A percentile compares a stretch with the other conserved stretches of the same genome.
These are phyloP conservation scores for Colletotrichum camelliae DNA, from an alignment of 2,329 filamentous ascomycete genomes.

Conservation along the genomic window DNA sequence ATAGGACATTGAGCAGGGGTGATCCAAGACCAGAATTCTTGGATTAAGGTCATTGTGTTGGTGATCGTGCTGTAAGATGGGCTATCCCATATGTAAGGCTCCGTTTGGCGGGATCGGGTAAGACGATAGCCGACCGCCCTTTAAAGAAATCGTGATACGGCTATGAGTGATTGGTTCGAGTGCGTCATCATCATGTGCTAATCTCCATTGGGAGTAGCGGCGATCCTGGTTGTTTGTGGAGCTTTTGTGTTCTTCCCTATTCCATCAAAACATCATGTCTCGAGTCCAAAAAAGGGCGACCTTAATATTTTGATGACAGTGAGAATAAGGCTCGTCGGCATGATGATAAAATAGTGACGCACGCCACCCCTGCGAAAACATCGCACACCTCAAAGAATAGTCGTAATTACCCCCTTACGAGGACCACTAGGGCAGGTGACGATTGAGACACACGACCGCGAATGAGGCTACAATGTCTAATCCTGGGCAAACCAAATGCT, in stretches of 20 bases:
- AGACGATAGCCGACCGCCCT: background rate
- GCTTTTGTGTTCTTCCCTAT: background rate
- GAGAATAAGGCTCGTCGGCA: background rate
- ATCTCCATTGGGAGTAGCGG: background rate
- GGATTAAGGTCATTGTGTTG: background rate
- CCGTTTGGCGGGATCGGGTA: background rate
- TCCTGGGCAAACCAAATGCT: background rate
- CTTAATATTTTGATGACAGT: background rate
- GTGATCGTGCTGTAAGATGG: background rate
- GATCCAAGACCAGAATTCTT: constrained; percentile 5
- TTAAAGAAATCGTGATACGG: background rate
- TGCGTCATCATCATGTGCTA: background rate
- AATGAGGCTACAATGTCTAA: background rate
- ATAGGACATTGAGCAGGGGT: background rate
- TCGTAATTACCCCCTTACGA: background rate
- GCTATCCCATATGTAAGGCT: background rate
- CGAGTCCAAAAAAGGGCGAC: background rate
- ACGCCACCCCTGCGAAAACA: background rate
- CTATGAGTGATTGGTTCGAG: background rate
- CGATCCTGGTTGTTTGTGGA: background rate
- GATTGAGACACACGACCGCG: background rate
- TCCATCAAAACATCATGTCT: background rate
- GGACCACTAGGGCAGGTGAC: background rate
- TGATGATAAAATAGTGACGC: background rate
- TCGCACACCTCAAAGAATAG: background rate